Evolutionary conservation across 208 protist genomes (phyloP), one percentile per base, ranked within the genome.

Genomic region (Balamuthia mandrillaris): DNA sequence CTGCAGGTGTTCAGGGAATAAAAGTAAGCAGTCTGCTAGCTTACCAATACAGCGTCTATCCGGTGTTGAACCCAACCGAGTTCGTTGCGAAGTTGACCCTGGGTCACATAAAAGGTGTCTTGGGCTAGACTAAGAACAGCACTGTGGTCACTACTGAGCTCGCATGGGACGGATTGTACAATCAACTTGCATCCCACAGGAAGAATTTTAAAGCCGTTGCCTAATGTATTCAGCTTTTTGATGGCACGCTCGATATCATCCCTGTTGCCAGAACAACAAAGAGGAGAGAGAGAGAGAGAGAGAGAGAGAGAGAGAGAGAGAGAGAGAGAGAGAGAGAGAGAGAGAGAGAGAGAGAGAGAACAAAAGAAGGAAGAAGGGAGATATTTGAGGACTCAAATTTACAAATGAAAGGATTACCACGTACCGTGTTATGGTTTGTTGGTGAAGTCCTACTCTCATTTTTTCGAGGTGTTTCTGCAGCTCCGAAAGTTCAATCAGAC

Each of bases 201-300:
- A 5, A 93, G 35, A 21, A 95, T 85, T 27, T 86, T 61, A 29
- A 91, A 95, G 12, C 89, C 91, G 49, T 88, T 74, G n/a, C 88
- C 87, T 7, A 95, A 29, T 24, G 79, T 56, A 9, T 89, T 88
- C 49, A 95, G 16, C 42, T 90, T 88, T 61, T 81, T 79, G 27
- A 94, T 92, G 16, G 93, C 66, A 7, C 79, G 44, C 63, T 92
- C 87, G 33, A 95, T 85, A 81, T 95, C 93, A 52, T 95, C 88
- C 45, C 52, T 86, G 31, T 4, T 45, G 16, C 16, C 31, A 21
- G 14, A 10, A 2, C 27, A 33, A 27, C 14, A 51, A 47, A 14
- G 21, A 51, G 44, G 29, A 33, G 0, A 33, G 14, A 52, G 27
- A 39, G 54, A 33, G 12, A 45, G 41, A 33, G 31, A n/a, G 31